Evolutionary conservation across 257 asterid genomes (phyloP).

Genomic region (Salvia hispanica): DNA sequence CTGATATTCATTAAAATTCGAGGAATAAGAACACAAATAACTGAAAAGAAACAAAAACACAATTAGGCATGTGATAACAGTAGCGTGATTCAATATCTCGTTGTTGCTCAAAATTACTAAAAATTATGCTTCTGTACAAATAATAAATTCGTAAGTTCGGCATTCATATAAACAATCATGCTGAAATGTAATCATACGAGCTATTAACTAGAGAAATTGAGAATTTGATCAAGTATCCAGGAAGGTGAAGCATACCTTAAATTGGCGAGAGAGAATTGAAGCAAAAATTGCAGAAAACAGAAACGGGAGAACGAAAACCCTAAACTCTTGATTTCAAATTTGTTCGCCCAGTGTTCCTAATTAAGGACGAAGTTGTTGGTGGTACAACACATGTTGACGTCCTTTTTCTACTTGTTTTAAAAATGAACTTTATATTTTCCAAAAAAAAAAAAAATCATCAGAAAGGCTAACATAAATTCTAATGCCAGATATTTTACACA

Average conservation of each 20-base stretch:
- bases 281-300: background rate
- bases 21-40: background rate
- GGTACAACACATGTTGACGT: background rate
- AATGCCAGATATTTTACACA: too few species aligned
- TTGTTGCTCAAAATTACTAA: background rate
- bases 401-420: background rate
- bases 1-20: background rate
- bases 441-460: too few species aligned
- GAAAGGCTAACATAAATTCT: too few species aligned
- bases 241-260: slow-evolving; percentile 25
- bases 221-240: slow-evolving; percentile 1
- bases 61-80: too few species aligned
- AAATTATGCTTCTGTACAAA: background rate
- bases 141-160: background rate
- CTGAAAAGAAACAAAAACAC: background rate
- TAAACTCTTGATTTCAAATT: background rate
- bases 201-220: background rate
- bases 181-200: background rate
- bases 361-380: background rate
- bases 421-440: background rate
- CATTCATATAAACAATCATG: background rate
- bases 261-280: background rate
- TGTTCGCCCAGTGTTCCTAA: slow-evolving; percentile 1
- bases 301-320: slow-evolving; percentile 12
- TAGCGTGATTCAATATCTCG: background rate